These are phyloP conservation scores for Scalesia atractyloides DNA, from an alignment of 129 eudicot species.

Conservation along the genomic window DNA sequence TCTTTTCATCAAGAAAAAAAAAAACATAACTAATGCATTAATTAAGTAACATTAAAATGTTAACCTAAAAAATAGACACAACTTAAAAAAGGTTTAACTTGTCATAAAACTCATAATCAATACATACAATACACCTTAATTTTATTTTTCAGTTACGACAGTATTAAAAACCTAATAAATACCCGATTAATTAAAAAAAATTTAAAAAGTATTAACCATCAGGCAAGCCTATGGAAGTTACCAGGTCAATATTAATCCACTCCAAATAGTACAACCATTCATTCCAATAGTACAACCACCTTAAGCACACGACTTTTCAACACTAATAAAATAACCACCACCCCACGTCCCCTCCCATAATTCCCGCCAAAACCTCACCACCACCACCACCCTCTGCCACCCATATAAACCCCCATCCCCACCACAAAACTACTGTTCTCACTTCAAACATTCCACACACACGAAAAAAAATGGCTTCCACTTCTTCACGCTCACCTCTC, in stretches of 20 bases:
- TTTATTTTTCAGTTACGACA: too few relatives aligned
- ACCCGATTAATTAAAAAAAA: too few relatives aligned
- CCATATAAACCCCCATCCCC: slow-evolving; percentile 6
- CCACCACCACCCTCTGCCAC: not conserved
- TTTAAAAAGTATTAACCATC: too few relatives aligned
- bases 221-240: not conserved
- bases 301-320: not conserved
- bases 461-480: slow-evolving; percentile 19
- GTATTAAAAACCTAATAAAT: too few relatives aligned
- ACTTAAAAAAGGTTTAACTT: too few relatives aligned
- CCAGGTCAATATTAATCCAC: not conserved
- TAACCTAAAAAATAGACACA: too few relatives aligned
- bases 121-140: too few relatives aligned
- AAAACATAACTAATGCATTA: too few relatives aligned
- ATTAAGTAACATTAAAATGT: too few relatives aligned
- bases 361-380: slow-evolving; percentile 24
- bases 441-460: not conserved
- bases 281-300: not conserved
- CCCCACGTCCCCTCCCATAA: slow-evolving; percentile 26
- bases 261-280: not conserved
- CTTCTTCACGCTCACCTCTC: not conserved
- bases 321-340: slow-evolving; percentile 8
- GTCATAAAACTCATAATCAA: too few relatives aligned
- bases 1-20: too few relatives aligned
- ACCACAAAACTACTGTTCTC: not conserved